Evolutionary conservation across 179 eudicot genomes (phyloP).

Genomic region (Amaranthus tricolor): DNA sequence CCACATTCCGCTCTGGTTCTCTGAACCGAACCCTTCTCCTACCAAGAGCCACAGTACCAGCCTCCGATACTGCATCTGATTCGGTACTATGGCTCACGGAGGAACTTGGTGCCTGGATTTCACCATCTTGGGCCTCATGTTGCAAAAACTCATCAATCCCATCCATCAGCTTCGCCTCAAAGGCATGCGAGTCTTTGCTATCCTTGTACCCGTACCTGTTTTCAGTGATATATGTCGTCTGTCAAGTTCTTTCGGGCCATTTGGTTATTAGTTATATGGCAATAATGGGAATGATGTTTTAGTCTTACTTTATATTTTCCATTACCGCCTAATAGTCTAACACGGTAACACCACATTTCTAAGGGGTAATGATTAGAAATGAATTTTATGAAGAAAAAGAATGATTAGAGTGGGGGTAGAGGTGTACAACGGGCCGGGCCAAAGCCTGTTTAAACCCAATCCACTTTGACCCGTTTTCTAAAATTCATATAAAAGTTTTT

Average conservation of each 20-base stretch:
- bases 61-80: neutral
- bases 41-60: neutral
- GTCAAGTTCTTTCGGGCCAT: neutral
- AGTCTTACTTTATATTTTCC: too few species aligned
- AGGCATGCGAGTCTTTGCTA: conserved; percentile 26
- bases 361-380: too few species aligned
- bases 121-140: neutral
- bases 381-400: too few species aligned
- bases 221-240: neutral
- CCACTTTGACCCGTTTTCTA: too few species aligned
- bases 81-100: neutral
- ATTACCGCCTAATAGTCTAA: too few species aligned
- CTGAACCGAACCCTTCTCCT: conserved; percentile 29
- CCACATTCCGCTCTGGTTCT: conserved; percentile 6
- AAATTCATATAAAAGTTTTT: too few species aligned
- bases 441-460: too few species aligned
- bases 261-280: too few species aligned
- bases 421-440: too few species aligned
- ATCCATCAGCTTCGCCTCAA: conserved; percentile 33
- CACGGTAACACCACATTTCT: too few species aligned
- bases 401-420: too few species aligned
- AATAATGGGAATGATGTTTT: too few species aligned
- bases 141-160: conserved; percentile 28
- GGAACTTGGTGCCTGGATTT: neutral
- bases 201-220: conserved; percentile 48